Base-by-base conservation (phyloP, 495 filamentous ascomycete genomes). In the Aspergillus cavernicola region DNA sequence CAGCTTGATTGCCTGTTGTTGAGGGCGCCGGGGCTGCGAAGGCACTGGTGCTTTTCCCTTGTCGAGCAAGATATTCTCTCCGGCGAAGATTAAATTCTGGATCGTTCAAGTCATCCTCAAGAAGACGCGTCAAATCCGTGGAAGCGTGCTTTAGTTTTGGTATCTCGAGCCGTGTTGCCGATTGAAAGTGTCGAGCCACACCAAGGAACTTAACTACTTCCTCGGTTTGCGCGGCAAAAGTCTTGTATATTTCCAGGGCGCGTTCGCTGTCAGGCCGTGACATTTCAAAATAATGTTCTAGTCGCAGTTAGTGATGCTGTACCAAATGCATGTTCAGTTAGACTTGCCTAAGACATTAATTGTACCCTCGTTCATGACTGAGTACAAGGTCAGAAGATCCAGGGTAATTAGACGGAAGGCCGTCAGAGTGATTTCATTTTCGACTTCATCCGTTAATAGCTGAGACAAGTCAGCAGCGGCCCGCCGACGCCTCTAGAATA, bases 211-310 rank as follows among this genome's bases (percentile, higher is more conserved):
- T 82, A 6, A 99, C 92, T 5, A 97, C 92, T 54, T 84, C 82
- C 50, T 96, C 90, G 11, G 93, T 99, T 64, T 96, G 95, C 61
- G 81, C 87, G 22, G 89, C 87, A 67, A 99, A 99, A 2, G 81
- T 87, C 62, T 90, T 90, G 68, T 99, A 99, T 16, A 99, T 96
- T 43, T 83, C 79, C 62, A 99, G 79, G 32, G 93, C 95, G 37
- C 92, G 83, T 66, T 95, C 87, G 43, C 95, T 95, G 70, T 99
- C 95, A 31, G 86, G 81, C 50, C 85, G 86, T 46, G 95, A 96
- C 89, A 99, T 92, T 71, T 99, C 93, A 59, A 99, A 97, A 66
- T 95, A 99, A 65, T 95, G 92, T 57, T 95, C 92, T 96, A 24
- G 50, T 20, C 16, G 20, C 9, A 38, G 68, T 52, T 45, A 9